phyloP scores from a whole-genome alignment of 495 filamentous ascomycete genomes.

The Trichoderma asperelloides region DNA sequence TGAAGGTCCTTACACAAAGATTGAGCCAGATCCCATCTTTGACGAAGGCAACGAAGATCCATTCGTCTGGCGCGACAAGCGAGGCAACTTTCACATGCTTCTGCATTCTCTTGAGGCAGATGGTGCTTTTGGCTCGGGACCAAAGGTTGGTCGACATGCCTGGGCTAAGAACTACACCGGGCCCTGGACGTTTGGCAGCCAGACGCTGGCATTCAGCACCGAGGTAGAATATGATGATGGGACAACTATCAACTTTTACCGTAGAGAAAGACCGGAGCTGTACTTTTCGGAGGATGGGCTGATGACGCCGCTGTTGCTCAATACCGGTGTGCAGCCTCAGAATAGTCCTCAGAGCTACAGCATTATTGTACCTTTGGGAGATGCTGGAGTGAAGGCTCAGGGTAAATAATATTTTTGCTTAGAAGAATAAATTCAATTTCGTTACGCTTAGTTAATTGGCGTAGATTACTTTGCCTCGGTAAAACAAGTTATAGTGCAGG shows the following conservation, averaged over 20 bases:
- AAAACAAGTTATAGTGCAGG: too few species aligned
- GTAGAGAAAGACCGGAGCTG: slow-evolving; percentile 31
- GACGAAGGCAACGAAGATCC: slow-evolving; percentile 25
- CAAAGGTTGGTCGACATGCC: slow-evolving; percentile 29
- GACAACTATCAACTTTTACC: slow-evolving; percentile 19
- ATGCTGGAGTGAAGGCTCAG: neutral
- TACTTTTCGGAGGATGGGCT: slow-evolving; percentile 33
- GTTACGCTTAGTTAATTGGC: too few species aligned
- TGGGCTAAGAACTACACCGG: slow-evolving; percentile 28
- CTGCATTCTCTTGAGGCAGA: slow-evolving; percentile 30
- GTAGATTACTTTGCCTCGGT: too few species aligned
- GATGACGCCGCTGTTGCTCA: slow-evolving; percentile 30
- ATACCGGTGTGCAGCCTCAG: slow-evolving; percentile 27
- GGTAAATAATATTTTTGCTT: neutral
- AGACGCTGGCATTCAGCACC: slow-evolving; percentile 27
- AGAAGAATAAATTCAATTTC: too few species aligned
- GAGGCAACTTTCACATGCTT: slow-evolving; percentile 33
- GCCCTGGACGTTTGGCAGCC: slow-evolving; percentile 29
- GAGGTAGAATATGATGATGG: slow-evolving; percentile 30
- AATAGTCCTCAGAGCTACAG: slow-evolving; percentile 20
- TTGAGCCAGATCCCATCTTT: slow-evolving; percentile 14
- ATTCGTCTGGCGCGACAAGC: slow-evolving; percentile 33
- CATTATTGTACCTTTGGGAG: slow-evolving; percentile 14
- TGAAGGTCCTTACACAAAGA: slow-evolving; percentile 17
- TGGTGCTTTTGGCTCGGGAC: slow-evolving; percentile 24